These are phyloP conservation scores for Nasturtium officinale DNA, from an alignment of 345 rosid genomes.

Conservation along the genomic window DNA sequence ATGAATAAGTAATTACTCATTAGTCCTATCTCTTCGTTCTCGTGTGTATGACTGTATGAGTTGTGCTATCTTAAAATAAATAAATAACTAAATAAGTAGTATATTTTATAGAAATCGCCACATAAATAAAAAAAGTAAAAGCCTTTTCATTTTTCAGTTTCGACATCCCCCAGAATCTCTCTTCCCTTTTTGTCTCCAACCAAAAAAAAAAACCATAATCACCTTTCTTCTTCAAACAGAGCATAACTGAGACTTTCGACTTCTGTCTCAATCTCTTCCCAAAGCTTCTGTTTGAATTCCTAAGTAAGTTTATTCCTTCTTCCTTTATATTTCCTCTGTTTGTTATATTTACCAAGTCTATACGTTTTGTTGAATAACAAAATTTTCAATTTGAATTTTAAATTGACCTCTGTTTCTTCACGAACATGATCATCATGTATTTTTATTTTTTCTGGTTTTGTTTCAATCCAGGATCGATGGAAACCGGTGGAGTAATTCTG, in stretches of 20 bases:
- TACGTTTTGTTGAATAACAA: too few species aligned
- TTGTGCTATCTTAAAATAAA: constrained; percentile 6
- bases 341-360: not conserved
- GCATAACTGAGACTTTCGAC: constrained; percentile 19
- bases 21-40: constrained; percentile 36
- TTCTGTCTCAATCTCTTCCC: constrained; percentile 34
- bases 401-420: not conserved
- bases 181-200: constrained; percentile 42
- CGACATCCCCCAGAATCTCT: constrained; percentile 43
- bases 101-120: not conserved
- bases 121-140: constrained; percentile 32
- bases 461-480: constrained; percentile 22
- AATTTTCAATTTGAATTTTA: too few species aligned
- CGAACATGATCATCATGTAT: constrained; percentile 13
- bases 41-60: constrained; percentile 30
- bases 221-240: constrained; percentile 42
- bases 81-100: not conserved
- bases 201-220: constrained; percentile 26
- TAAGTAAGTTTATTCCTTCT: constrained; percentile 24
- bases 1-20: constrained; percentile 37
- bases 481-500: constrained; percentile 33
- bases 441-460: not conserved
- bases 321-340: not conserved
- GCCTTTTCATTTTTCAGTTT: constrained; percentile 37
- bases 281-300: constrained; percentile 17